Evolutionary conservation across 164 flowering plant species (phyloP).

Genomic region (Dillenia turbinata): DNA sequence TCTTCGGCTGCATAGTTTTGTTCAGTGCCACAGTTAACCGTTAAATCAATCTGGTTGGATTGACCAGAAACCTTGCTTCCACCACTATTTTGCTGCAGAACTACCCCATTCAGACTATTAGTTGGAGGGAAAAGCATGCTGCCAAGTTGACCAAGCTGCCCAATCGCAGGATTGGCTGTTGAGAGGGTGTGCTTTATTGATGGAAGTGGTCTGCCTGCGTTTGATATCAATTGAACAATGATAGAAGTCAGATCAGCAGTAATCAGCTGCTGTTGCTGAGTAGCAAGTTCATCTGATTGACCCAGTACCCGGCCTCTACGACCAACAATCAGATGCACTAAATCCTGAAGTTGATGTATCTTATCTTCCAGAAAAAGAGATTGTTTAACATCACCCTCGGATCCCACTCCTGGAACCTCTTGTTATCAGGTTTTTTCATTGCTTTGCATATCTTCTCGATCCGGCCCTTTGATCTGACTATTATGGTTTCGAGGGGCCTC

Average conservation of each 20-base stretch:
- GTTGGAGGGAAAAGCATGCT: constrained; percentile 12
- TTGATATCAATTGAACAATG: constrained; percentile 78
- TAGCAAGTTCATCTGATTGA: constrained; percentile 40
- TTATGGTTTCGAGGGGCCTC: constrained; percentile 21
- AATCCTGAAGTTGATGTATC: constrained; percentile 80
- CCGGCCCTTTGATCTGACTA: constrained; percentile 21
- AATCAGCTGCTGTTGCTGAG: constrained; percentile 79
- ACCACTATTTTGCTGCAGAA: constrained; percentile 20
- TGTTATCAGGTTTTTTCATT: constrained; percentile 15
- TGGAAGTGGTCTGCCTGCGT: constrained; percentile 90
- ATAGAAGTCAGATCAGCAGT: constrained; percentile 86
- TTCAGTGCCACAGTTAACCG: constrained; percentile 5
- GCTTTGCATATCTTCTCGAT: constrained; percentile 22
- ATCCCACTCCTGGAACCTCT: constrained; percentile 56
- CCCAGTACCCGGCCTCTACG: constrained; percentile 30
- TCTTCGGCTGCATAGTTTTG: constrained; percentile 35
- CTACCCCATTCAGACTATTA: constrained; percentile 15
- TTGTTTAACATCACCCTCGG: constrained; percentile 54
- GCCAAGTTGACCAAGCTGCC: constrained; percentile 36
- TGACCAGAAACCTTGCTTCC: constrained; percentile 26
- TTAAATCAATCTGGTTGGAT: constrained; percentile 25
- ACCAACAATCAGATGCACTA: constrained; percentile 52
- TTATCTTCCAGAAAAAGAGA: constrained; percentile 74
- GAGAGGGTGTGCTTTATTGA: constrained; percentile 38
- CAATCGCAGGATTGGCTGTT: constrained; percentile 22